phyloP scores from a whole-genome alignment of 805 yeast genomes.

The Yueomyces sp. region DNA sequence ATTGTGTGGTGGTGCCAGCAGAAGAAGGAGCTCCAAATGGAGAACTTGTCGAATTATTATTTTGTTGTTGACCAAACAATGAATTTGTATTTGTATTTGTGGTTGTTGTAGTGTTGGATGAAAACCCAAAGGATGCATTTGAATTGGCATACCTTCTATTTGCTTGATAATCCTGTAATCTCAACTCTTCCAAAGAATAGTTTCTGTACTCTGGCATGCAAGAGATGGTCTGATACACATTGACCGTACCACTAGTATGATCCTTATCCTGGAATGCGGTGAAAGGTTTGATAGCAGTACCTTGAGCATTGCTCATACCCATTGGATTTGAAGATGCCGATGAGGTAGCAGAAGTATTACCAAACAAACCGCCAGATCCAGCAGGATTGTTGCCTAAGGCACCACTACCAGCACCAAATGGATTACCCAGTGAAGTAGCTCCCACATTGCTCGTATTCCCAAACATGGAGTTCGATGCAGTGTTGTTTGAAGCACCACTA shows the following conservation, averaged over 20 bases:
- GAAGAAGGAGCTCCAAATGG: slow-evolving; percentile 8
- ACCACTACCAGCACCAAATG: slow-evolving; percentile 6
- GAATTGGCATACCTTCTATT: slow-evolving; percentile 23
- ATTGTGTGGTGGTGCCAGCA: slow-evolving; percentile 4
- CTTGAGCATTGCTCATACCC: slow-evolving; percentile 32
- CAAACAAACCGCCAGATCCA: slow-evolving; percentile 3
- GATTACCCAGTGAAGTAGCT: slow-evolving; percentile 1
- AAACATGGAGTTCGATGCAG: slow-evolving; percentile 9
- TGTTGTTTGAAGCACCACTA: slow-evolving; percentile 8
- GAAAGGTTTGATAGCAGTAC: slow-evolving; percentile 63
- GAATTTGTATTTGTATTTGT: slow-evolving; percentile 4
- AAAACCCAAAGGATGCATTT: slow-evolving; percentile 5
- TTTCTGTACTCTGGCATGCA: slow-evolving; percentile 85
- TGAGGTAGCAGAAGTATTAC: slow-evolving; percentile 6
- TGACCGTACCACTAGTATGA: slow-evolving; percentile 36
- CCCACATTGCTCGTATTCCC: slow-evolving; percentile 9
- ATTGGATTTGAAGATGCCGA: slow-evolving; percentile 5
- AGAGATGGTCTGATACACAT: slow-evolving; percentile 58
- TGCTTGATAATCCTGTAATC: slow-evolving; percentile 79
- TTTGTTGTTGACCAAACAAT: slow-evolving; percentile 13
- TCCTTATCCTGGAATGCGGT: slow-evolving; percentile 64
- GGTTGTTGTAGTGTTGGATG: slow-evolving; percentile 7
- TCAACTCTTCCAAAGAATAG: slow-evolving; percentile 75
- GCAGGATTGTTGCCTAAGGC: slow-evolving; percentile 10
- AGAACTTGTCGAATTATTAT: slow-evolving; percentile 2